These are phyloP conservation scores for Monosporozyma siamensis DNA, from an alignment of 805 yeast genomes.

Conservation along the genomic window DNA sequence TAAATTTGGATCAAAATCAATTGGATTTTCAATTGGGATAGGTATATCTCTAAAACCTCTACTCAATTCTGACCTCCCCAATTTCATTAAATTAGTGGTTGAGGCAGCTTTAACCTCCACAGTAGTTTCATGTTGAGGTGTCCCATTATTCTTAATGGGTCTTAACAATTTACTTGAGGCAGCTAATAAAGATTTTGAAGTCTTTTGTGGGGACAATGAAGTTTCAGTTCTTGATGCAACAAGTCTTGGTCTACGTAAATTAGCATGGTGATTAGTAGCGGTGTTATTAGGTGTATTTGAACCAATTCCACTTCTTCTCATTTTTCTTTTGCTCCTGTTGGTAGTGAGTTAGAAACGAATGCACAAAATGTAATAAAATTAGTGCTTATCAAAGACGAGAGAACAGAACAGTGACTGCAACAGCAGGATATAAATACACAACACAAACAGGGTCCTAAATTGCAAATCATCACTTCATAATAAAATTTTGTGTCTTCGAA, in stretches of 20 bases:
- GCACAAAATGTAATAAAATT: too few species aligned
- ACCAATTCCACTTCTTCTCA: background rate
- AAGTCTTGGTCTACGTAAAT: background rate
- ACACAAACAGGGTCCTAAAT: too few species aligned
- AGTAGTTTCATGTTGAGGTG: background rate
- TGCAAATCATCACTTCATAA: too few species aligned
- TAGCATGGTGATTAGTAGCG: background rate
- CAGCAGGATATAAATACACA: too few species aligned
- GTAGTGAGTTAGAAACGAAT: too few species aligned
- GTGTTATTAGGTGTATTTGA: background rate
- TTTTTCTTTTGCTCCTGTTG: background rate
- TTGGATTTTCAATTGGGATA: background rate
- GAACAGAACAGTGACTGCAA: too few species aligned
- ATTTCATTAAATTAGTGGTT: slow-evolving; percentile 9
- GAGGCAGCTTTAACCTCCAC: slow-evolving; percentile 13
- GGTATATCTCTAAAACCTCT: slow-evolving; percentile 1
- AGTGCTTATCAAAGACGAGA: too few species aligned
- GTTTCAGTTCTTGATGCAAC: background rate
- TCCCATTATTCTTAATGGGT: background rate
- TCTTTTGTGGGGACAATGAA: background rate
- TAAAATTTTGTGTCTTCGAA: too few species aligned
- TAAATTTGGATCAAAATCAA: background rate
- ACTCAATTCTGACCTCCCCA: background rate
- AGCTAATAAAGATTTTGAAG: background rate
- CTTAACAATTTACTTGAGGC: background rate